A percentile compares a stretch with the other conserved stretches of the same genome.
phyloP scores from a whole-genome alignment of 495 filamentous ascomycete species.

The Trichoderma virens region DNA sequence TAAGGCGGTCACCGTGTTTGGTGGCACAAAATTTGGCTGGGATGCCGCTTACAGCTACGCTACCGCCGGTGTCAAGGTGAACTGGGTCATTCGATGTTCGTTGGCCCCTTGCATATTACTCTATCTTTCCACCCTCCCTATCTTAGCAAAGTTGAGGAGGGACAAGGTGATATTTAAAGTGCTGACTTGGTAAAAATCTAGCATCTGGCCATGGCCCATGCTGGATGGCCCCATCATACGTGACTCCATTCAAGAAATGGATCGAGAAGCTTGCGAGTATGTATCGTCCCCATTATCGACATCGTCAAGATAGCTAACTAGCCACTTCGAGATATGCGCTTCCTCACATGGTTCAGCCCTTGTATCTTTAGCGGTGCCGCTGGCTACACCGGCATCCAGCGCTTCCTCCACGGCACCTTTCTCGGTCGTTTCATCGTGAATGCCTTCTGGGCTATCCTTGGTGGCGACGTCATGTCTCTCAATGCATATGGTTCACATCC shows the following conservation, averaged over 20 bases:
- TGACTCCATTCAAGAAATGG: slow-evolving; percentile 37
- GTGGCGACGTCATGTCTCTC: slow-evolving; percentile 48
- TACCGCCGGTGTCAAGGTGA: slow-evolving; percentile 54
- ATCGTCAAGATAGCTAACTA: background rate
- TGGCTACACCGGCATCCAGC: slow-evolving; percentile 30
- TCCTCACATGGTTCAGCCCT: slow-evolving; percentile 39
- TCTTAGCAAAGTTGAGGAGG: background rate
- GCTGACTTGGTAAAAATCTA: slow-evolving; percentile 13
- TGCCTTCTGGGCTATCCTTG: slow-evolving; percentile 58
- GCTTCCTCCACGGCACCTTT: slow-evolving; percentile 58
- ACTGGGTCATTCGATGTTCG: slow-evolving; percentile 67
- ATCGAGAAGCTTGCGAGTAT: slow-evolving; percentile 52
- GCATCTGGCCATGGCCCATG: slow-evolving; percentile 63
- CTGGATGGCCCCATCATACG: slow-evolving; percentile 59
- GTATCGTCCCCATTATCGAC: slow-evolving; percentile 11
- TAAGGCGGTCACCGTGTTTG: slow-evolving; percentile 52
- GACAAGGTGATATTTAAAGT: background rate
- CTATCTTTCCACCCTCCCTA: background rate
- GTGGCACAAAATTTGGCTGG: slow-evolving; percentile 68
- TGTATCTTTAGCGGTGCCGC: slow-evolving; percentile 37
- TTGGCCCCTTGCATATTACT: background rate
- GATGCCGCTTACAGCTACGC: slow-evolving; percentile 69
- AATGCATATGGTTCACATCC: slow-evolving; percentile 55
- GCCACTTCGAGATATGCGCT: slow-evolving; percentile 25
- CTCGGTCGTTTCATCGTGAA: slow-evolving; percentile 62